These are phyloP conservation scores for Cercis canadensis DNA, from an alignment of 306 rosid genomes.

Conservation along the genomic window DNA sequence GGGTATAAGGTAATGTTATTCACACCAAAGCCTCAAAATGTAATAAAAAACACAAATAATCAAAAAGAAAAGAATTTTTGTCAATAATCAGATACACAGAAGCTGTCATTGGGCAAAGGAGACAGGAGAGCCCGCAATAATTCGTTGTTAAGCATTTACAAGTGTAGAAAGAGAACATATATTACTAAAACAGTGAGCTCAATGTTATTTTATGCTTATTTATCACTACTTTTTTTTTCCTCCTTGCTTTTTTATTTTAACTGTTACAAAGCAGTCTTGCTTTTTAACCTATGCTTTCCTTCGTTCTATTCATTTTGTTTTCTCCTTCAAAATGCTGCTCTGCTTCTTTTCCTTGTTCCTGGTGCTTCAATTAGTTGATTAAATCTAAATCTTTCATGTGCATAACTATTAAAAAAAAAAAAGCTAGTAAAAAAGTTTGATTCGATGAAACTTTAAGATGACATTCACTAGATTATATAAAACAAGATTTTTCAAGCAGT, in stretches of 20 bases:
- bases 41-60: neutral
- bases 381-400: neutral
- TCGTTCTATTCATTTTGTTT: neutral
- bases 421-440: neutral
- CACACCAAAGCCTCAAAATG: neutral
- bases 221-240: no score
- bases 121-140: neutral
- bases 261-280: neutral
- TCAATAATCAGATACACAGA: neutral
- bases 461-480: neutral
- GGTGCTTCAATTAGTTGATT: neutral
- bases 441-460: neutral
- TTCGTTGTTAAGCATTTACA: neutral
- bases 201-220: neutral
- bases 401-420: neutral
- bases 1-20: neutral
- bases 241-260: no score
- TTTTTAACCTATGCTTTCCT: neutral
- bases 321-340: neutral
- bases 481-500: no score
- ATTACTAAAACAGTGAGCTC: neutral
- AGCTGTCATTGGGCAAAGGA: neutral
- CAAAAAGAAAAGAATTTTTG: no score
- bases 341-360: neutral
- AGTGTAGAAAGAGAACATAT: neutral